Base-by-base conservation (phyloP, 202 grass and related monocot species). In the Carex sylvatica region DNA sequence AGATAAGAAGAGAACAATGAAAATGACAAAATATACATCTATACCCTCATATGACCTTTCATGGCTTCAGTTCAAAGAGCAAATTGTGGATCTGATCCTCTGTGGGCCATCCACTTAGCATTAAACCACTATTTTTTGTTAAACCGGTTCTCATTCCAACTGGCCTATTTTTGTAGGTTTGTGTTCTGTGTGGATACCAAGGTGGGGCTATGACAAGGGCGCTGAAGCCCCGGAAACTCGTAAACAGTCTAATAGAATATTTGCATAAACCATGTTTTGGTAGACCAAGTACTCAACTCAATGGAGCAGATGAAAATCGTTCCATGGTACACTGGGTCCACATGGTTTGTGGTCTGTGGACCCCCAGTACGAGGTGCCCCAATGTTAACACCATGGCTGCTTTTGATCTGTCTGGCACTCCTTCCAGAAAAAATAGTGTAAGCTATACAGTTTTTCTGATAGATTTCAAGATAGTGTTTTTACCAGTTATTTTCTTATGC, bases 341-440 rank as follows among this genome's bases (percentile, higher is more conserved):
- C 79, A 84, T 98, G 86, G 95, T 98, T 84, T 98, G 95, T 87
- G 89, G 91, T 35, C 84, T 98, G 8, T 98, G 95, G 95, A 98
- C 92, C 46, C 95, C 95, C 80, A 90, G 92, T 82, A 95, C 95
- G 78, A 84, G 92, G 86, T 98, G 92, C 71, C 95, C 95, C 76
- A 98, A 98, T 89, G 85, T 86, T 12, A 78, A 82, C 72, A 98
- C 95, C 66, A 98, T 98, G 95, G 88, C 82, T 59, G 83, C 89
- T 83, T 98, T 98, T 80, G 95, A 95, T 85, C 67, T 98, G 33
- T 98, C 91, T 12, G 86, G 89, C 77, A 89, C 89, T 65, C 87
- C 86, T 86, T 86, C 86, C 58, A 98, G 87, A 66, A 93, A 79
- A 89, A 93, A 93, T 87, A 72, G 24, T 61, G 95, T 98, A 85